Conservation (phyloP, 208 protist species). For the Angomonas deanei region DNA sequence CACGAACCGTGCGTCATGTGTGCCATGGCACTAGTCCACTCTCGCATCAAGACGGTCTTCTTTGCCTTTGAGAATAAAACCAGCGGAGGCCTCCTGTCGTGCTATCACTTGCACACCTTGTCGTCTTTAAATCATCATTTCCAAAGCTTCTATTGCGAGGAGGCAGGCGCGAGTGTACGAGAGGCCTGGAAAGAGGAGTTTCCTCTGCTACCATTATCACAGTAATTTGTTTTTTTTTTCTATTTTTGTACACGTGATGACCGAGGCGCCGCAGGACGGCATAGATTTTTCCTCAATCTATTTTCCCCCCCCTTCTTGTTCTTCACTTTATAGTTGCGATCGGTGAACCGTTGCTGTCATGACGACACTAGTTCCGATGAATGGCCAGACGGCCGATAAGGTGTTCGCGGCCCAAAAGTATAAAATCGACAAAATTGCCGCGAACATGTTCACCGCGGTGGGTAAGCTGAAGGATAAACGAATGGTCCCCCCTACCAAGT, state of each 20-base stretch:
- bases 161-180: conserved; percentile 11
- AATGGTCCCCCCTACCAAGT: conserved; percentile 41
- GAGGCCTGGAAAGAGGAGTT: conserved; percentile 12
- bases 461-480: conserved; percentile 64
- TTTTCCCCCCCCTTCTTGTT: too few species aligned
- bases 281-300: too few species aligned
- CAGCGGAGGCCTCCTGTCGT: conserved; percentile 65
- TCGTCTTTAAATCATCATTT: conserved; percentile 88
- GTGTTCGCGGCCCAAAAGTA: conserved; percentile 60
- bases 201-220: background rate
- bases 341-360: too few species aligned
- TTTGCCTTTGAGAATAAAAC: conserved; percentile 64
- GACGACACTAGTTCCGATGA: conserved; percentile 26
- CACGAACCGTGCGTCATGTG: conserved; percentile 94
- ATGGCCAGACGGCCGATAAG: conserved; percentile 38
- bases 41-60: conserved; percentile 76
- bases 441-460: conserved; percentile 66
- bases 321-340: background rate
- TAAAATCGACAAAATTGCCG: conserved; percentile 30
- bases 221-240: background rate
- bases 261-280: too few species aligned
- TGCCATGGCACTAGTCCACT: conserved; percentile 93
- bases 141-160: conserved; percentile 40
- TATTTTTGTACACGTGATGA: background rate
- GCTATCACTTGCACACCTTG: conserved; percentile 61